Evolutionary conservation across 495 filamentous ascomycete species (phyloP).

Genomic region (Aspergillus haitiensis): DNA sequence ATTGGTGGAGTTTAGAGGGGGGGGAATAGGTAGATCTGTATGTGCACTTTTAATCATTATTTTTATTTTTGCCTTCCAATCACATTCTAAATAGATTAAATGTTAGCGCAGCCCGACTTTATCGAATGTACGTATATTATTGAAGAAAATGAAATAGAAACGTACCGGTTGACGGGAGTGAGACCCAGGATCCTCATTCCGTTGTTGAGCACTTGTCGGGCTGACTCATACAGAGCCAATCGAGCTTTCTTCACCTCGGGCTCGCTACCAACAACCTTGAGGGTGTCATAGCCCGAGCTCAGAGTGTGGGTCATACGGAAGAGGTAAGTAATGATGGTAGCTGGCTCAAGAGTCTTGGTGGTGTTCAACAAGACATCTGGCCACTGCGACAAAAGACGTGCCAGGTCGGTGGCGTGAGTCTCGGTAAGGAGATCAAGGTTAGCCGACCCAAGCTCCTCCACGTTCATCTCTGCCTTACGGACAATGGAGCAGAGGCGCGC

Average conservation of each 20-base stretch:
- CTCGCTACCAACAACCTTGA: constrained; percentile 75
- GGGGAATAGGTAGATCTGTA: background rate
- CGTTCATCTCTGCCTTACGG: constrained; percentile 49
- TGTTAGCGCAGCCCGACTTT: background rate
- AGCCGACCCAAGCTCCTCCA: constrained; percentile 48
- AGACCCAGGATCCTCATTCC: constrained; percentile 83
- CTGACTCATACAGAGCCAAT: constrained; percentile 79
- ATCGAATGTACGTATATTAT: constrained; percentile 12
- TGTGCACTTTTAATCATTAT: constrained; percentile 6
- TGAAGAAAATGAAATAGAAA: constrained; percentile 8
- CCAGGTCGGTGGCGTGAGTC: constrained; percentile 56
- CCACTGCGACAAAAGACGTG: constrained; percentile 60
- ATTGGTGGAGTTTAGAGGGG: background rate
- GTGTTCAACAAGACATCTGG: constrained; percentile 64
- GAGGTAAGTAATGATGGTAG: constrained; percentile 75
- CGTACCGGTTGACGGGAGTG: constrained; percentile 68
- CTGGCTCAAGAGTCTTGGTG: constrained; percentile 62
- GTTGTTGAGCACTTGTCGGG: constrained; percentile 74
- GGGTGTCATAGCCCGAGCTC: constrained; percentile 79
- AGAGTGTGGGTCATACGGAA: constrained; percentile 86
- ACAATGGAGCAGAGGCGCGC: constrained; percentile 65
- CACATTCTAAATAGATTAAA: constrained; percentile 20
- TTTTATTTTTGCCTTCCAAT: constrained; percentile 8
- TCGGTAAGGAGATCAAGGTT: constrained; percentile 60
- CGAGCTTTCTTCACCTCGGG: constrained; percentile 71